Percentiles rank a stretch among this genome's conserved stretches.
Conservation (phyloP, 129 eudicot genomes). For the Gnaphalium uliginosum region DNA sequence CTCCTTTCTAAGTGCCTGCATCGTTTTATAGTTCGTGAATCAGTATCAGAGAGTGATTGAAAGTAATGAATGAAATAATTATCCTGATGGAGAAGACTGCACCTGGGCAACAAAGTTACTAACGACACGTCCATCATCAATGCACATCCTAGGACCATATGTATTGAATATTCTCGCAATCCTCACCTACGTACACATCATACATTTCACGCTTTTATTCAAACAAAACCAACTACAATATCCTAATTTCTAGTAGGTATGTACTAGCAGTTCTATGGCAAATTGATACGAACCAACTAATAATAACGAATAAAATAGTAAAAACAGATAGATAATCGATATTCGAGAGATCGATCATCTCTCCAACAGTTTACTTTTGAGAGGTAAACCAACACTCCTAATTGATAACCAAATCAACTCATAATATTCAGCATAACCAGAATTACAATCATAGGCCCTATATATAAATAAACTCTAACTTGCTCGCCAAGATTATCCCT, state of each 20-base stretch:
- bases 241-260: neutral
- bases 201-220: neutral
- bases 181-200: constrained; percentile 55
- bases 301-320: too few relatives aligned
- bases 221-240: neutral
- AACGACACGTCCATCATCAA: constrained; percentile 97
- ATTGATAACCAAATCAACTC: too few relatives aligned
- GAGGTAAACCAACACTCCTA: too few relatives aligned
- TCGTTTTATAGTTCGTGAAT: neutral
- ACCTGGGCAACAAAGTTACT: constrained; percentile 99
- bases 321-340: too few relatives aligned
- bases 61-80: neutral
- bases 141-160: constrained; percentile 97
- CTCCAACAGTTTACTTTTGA: too few relatives aligned
- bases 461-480: too few relatives aligned
- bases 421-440: too few relatives aligned
- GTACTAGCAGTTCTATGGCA: neutral
- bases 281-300: too few relatives aligned
- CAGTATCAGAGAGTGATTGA: neutral
- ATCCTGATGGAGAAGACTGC: neutral
- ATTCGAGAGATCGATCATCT: too few relatives aligned
- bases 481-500: too few relatives aligned
- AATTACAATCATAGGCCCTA: too few relatives aligned
- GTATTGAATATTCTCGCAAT: constrained; percentile 94
- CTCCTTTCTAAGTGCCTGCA: constrained; percentile 86